Conservation (phyloP, 176 grass and related monocot genomes). For the Ampelocalamus luodianensis region DNA sequence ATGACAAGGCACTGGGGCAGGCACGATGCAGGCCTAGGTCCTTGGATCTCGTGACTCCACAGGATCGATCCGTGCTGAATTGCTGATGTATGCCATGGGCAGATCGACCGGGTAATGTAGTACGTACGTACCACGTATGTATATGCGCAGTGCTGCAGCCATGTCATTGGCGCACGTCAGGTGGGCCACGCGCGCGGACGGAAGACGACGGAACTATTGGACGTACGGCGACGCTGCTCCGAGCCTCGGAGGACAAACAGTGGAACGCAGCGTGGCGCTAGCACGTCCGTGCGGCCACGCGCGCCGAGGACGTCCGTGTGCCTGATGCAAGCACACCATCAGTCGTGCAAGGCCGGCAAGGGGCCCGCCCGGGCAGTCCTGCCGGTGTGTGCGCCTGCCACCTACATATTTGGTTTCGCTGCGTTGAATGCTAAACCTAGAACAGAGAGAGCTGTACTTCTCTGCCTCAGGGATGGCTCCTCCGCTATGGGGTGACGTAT, state of each 20-base stretch:
- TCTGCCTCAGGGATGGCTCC: too few species aligned
- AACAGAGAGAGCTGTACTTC: too few species aligned
- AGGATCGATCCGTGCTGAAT: neutral
- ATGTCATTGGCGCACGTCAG: neutral
- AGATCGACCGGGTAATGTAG: neutral
- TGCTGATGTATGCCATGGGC: too few species aligned
- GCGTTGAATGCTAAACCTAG: too few species aligned
- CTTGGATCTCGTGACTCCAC: neutral
- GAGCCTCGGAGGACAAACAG: neutral
- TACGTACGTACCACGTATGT: neutral
- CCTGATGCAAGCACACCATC: conserved; percentile 15
- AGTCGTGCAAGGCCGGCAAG: conserved; percentile 3
- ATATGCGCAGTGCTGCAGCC: neutral
- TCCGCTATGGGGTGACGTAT: too few species aligned
- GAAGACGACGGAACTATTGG: neutral
- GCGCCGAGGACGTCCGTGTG: conserved; percentile 18
- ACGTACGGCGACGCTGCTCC: conserved; percentile 1
- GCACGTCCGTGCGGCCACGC: neutral
- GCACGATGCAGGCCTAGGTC: neutral
- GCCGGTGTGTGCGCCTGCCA: neutral
- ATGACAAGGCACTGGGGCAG: neutral
- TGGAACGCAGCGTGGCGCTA: neutral
- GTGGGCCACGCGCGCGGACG: neutral
- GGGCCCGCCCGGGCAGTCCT: conserved; percentile 15
- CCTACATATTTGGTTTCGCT: neutral